These are phyloP conservation scores for Ophiobolus disseminans DNA, from an alignment of 2,329 filamentous ascomycete genomes.

Conservation along the genomic window DNA sequence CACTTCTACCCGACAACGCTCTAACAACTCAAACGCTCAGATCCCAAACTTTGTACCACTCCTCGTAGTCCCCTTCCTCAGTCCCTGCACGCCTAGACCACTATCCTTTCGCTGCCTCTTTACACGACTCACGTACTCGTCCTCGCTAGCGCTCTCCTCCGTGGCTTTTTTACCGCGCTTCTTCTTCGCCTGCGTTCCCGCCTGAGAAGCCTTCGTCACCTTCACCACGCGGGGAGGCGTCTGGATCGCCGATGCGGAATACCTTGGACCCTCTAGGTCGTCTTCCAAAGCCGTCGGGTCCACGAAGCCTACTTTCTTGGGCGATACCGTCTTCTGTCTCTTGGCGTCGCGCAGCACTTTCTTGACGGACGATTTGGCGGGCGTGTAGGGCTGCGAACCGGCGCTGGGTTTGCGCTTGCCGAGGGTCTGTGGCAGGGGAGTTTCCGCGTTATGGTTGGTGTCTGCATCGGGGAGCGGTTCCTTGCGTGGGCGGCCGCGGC, in stretches of 20 bases:
- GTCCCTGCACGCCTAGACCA: neutral
- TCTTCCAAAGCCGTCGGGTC: neutral
- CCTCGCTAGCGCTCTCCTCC: neutral
- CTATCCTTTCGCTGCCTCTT: neutral
- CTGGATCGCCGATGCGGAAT: neutral
- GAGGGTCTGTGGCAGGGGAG: neutral
- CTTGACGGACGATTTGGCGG: neutral
- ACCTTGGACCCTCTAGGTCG: constrained; percentile 5
- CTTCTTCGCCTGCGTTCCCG: neutral
- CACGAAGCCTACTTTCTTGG: neutral
- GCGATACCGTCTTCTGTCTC: neutral
- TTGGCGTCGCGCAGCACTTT: constrained; percentile 1
- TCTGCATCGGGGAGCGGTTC: neutral
- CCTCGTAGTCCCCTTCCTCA: constrained; percentile 6
- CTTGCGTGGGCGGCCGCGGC: constrained; percentile 4
- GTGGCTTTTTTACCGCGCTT: neutral
- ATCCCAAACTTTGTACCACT: constrained; percentile 3
- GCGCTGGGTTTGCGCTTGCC: constrained; percentile 6
- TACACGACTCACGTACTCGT: neutral
- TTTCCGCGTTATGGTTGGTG: neutral
- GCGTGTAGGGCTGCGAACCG: constrained; percentile 2
- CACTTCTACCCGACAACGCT: too few relatives aligned
- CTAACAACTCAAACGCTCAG: neutral
- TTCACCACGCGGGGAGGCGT: neutral
- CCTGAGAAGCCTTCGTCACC: neutral